Evolutionary conservation across 1,284 basidiomycete genomes (phyloP).

Genomic region (Tilletia walkeri): DNA sequence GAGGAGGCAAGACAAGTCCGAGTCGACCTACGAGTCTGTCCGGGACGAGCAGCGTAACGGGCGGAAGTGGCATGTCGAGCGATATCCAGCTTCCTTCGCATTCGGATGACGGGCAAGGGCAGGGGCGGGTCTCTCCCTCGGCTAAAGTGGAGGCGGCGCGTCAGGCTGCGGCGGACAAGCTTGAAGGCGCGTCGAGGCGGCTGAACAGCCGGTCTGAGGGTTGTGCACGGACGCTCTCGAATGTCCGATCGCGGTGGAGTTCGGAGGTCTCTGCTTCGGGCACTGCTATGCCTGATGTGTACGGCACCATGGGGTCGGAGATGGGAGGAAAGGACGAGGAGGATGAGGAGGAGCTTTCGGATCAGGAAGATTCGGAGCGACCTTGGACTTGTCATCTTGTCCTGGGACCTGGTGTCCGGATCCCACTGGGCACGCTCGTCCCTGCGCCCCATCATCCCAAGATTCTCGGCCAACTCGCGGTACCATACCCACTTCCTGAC

Average conservation of each 20-base stretch:
- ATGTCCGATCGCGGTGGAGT: not conserved
- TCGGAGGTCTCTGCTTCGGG: not conserved
- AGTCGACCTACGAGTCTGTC: not conserved
- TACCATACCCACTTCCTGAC: slow-evolving; percentile 72
- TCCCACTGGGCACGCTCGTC: slow-evolving; percentile 60
- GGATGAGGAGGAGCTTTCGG: slow-evolving; percentile 58
- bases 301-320: not conserved
- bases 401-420: slow-evolving; percentile 50
- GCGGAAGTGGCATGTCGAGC: not conserved
- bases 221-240: not conserved
- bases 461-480: slow-evolving; percentile 82
- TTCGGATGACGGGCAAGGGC: too few relatives aligned
- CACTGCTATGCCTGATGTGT: too few relatives aligned
- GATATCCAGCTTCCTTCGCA: too few relatives aligned
- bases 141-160: not conserved
- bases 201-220: slow-evolving; percentile 2
- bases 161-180: not conserved
- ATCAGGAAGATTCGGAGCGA: slow-evolving; percentile 91
- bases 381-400: slow-evolving; percentile 77
- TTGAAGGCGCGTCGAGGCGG: not conserved
- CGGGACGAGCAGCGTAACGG: not conserved
- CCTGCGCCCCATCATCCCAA: slow-evolving; percentile 96
- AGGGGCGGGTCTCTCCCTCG: too few relatives aligned
- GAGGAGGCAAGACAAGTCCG: too few relatives aligned
- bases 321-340: not conserved